Base-by-base conservation (phyloP, 371 early-diverging fungal genomes). In the Saksenaea oblongispora region DNA sequence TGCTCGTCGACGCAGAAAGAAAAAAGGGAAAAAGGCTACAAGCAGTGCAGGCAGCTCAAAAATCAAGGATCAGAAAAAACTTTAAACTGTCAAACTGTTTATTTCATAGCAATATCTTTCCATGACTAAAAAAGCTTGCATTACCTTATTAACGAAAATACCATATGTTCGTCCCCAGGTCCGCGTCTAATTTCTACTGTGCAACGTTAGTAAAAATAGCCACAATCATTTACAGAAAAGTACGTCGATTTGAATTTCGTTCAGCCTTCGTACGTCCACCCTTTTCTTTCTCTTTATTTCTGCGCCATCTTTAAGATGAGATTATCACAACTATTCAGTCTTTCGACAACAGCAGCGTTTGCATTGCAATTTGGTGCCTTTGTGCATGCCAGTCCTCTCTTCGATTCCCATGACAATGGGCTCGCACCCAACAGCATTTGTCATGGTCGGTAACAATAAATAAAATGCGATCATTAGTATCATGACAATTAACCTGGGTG, bases 161-260 rank as follows among this genome's bases (percentile, higher is more conserved):
- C n/a, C 51, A 47, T 22, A n/a, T 22, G 51, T 47, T 22, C 17
- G 9, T 47, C n/a, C 31, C 22, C 51, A 47, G 51, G 51, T 47
- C 51, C 51, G 51, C 51, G 51, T 47, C 22, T 11, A 47, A 47
- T 47, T 47, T 22, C 24, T 47, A 39, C 51, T 47, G 51, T 47
- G 51, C 51, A 10, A 47, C 51, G 3, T 31, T 22, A 22, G 51
- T 47, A 47, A 47, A 47, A 47, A 47, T 47, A 47, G 24, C 51
- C 51, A 47, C 51, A 47, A 47, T 47, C 51, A 47, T 22, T 47
- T 47, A 47, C 51, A 22, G 51, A 47, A 47, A 47, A 47, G 51
- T 9, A 22, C 9, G 51, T 47, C 22, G 10, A 7, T 47, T 17
- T 10, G 51, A 47, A 17, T 22, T 47, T 47, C 10, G 22, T 22